Evolutionary conservation across 148 eudicot genomes (phyloP), one percentile per base, ranked within the genome.

Genomic region (Chenopodium berlandieri): DNA sequence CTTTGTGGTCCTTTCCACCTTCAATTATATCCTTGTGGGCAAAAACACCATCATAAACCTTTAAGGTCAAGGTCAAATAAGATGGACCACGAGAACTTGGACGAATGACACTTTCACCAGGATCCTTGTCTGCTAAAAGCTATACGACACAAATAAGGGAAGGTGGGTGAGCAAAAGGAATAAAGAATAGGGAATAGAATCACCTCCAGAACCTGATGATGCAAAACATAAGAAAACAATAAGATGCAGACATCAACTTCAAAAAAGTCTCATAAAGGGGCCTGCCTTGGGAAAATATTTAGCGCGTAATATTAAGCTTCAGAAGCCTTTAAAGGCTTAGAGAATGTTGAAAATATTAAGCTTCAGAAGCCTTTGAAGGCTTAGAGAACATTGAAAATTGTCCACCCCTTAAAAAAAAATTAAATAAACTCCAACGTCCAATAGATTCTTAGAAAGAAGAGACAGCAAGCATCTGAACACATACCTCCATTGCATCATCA

Each of bases 1-100:
- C 99, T 90, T 91, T 94, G 86, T 91, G 93, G 66, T 94, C 98
- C 89, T 97, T 97, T 76, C 98, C 98, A 78, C 95, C 95, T 88
- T 97, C 99, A 75, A 82, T 71, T 68, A 97, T 94, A 82, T 94
- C 98, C 82, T 94, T 94, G 89, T 96, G 94, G 75, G 99, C 98
- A 86, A 85, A 97, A 31, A 97, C 93, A 34, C 93, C 98, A 81
- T 97, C 94, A 86, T 91, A 92, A 63, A 94, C 88, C 86, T 97
- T 94, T 67, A 94, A 86, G 40, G 99, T 92, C 88, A 97, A 81
- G 2, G 99, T 97, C 85, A 97, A 86, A 85, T 77, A 89, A 34
- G 94, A 90, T 46, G 95, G 94, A 70, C 98, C 99, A 76, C 94
- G 97, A 87, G 95, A 92, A 86, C 98, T 94, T 64, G 99, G 98